Evolutionary conservation across 2,329 filamentous ascomycete species (phyloP).

Genomic region (Sordariomycetes sp.): DNA sequence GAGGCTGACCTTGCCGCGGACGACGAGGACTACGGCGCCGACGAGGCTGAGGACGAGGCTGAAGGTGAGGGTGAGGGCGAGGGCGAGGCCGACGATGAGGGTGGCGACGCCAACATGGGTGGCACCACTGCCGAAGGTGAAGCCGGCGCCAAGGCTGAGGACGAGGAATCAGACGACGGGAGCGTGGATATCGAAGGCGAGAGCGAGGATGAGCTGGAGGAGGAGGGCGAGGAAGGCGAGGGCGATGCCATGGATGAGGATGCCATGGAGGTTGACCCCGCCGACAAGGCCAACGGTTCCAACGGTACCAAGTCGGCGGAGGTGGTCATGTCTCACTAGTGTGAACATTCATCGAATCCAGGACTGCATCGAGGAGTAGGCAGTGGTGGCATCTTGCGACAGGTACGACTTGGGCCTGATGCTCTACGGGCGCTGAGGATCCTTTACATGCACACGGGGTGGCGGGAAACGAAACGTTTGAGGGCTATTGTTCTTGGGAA

Average conservation of each 20-base stretch:
- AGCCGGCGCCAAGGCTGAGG: conserved; percentile 29
- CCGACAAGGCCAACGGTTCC: background rate
- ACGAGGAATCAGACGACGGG: conserved; percentile 60
- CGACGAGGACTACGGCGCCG: conserved; percentile 82
- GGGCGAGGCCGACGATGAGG: conserved; percentile 52
- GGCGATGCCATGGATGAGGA: conserved; percentile 42
- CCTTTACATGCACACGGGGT: background rate
- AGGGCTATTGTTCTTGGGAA: background rate
- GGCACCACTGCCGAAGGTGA: conserved; percentile 37
- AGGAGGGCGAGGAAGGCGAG: conserved; percentile 22
- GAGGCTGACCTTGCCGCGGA: conserved; percentile 83
- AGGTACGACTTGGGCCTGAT: background rate
- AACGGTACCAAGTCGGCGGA: conserved; percentile 1
- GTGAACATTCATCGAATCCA: background rate
- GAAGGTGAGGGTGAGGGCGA: conserved; percentile 40
- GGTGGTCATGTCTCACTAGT: conserved; percentile 5
- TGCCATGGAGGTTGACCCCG: conserved; percentile 14
- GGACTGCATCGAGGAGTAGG: background rate
- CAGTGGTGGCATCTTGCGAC: background rate
- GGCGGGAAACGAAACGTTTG: background rate
- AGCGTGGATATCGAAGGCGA: conserved; percentile 73
- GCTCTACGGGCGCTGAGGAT: background rate
- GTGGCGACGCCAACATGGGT: conserved; percentile 48
- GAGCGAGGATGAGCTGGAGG: conserved; percentile 55
- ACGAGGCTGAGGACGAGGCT: conserved; percentile 67